A percentile compares a stretch with the other conserved stretches of the same genome.
Evolutionary conservation across 805 yeast species (phyloP).

Genomic region (Saturnispora saitoi): DNA sequence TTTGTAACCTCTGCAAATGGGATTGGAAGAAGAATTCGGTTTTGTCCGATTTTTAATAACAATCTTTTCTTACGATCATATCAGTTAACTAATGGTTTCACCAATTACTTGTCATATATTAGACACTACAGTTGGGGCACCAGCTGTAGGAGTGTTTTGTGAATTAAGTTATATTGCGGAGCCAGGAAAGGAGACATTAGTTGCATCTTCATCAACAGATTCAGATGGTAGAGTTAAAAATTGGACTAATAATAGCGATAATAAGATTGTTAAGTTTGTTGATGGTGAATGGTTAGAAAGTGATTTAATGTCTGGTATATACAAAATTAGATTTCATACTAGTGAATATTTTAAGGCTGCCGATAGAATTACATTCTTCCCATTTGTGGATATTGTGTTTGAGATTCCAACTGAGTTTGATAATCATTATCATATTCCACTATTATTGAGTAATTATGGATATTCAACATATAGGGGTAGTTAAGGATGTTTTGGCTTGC

Average conservation of each 20-base stretch:
- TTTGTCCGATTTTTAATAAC: slow-evolving; percentile 1
- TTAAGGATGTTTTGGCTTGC: background rate
- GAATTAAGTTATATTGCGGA: slow-evolving; percentile 36
- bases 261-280: slow-evolving; percentile 9
- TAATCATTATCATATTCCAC: slow-evolving; percentile 83
- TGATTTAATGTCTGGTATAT: slow-evolving; percentile 48
- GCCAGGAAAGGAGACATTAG: background rate
- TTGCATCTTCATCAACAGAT: slow-evolving; percentile 41
- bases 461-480: slow-evolving; percentile 85
- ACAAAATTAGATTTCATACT: slow-evolving; percentile 71
- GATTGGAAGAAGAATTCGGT: background rate
- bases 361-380: slow-evolving; percentile 59
- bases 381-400: slow-evolving; percentile 76
- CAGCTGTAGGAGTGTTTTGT: slow-evolving; percentile 72
- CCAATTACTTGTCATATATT: slow-evolving; percentile 87
- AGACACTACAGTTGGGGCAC: slow-evolving; percentile 77
- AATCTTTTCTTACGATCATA: background rate
- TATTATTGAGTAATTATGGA: slow-evolving; percentile 75
- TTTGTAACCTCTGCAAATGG: background rate
- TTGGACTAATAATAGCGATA: slow-evolving; percentile 41
- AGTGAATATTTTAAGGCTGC: slow-evolving; percentile 47
- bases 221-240: slow-evolving; percentile 68
- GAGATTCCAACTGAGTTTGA: slow-evolving; percentile 59
- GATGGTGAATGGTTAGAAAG: slow-evolving; percentile 30
- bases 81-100: slow-evolving; percentile 11